phyloP scores from a whole-genome alignment of 495 filamentous ascomycete genomes.

The Staphylotrichum longicolle region DNA sequence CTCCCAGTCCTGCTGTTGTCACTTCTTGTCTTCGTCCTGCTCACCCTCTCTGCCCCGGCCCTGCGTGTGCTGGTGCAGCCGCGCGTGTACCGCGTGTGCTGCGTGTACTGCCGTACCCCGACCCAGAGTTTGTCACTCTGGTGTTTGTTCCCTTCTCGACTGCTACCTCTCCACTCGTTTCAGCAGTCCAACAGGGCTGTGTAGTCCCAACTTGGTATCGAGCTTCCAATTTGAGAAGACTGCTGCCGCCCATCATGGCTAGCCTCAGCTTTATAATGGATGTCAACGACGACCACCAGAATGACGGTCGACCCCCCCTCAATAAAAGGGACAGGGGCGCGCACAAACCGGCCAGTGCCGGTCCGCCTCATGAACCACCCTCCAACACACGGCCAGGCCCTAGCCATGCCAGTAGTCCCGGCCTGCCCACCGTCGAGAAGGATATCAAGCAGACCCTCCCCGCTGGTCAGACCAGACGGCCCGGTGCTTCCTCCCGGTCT shows the following conservation, averaged over 20 bases:
- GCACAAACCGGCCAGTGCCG: slow-evolving; percentile 35
- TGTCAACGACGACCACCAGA: slow-evolving; percentile 39
- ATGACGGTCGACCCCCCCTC: slow-evolving; percentile 30
- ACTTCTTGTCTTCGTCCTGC: slow-evolving; percentile 16
- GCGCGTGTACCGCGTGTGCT: slow-evolving; percentile 29
- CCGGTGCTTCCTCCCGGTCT: slow-evolving; percentile 24
- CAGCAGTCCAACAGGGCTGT: slow-evolving; percentile 37
- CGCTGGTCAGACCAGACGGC: slow-evolving; percentile 27
- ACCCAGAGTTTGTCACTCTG: slow-evolving; percentile 27
- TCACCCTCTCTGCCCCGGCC: slow-evolving; percentile 11
- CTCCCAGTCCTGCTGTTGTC: slow-evolving; percentile 10
- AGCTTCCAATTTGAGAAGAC: slow-evolving; percentile 44
- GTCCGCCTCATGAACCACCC: slow-evolving; percentile 25
- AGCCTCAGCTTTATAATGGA: slow-evolving; percentile 52
- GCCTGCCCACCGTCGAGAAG: slow-evolving; percentile 24
- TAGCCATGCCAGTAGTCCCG: slow-evolving; percentile 32
- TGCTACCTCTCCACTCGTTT: slow-evolving; percentile 34
- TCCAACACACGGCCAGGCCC: slow-evolving; percentile 26
- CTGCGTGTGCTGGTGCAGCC: slow-evolving; percentile 32
- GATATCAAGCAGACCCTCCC: slow-evolving; percentile 35
- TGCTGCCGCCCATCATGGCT: slow-evolving; percentile 43
- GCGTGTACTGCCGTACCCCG: slow-evolving; percentile 21
- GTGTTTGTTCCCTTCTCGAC: slow-evolving; percentile 29
- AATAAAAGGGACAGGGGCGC: slow-evolving; percentile 42
- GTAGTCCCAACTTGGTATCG: slow-evolving; percentile 40